A percentile compares a stretch with the other conserved stretches of the same genome.
Conservation (phyloP, 805 yeast species). For the Zygosaccharomyces kombuchaensis region DNA sequence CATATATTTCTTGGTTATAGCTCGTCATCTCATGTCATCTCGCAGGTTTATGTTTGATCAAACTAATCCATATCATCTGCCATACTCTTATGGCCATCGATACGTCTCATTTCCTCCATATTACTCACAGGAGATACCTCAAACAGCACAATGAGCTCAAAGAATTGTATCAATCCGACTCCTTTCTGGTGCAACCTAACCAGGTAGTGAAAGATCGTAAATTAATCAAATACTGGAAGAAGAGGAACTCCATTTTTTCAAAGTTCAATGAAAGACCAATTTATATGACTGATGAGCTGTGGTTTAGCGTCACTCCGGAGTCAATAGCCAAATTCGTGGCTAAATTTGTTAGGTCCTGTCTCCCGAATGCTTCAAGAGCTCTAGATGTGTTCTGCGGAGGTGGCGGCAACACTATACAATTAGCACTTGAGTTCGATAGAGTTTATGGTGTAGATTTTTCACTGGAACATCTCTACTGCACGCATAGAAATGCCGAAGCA, state of each 20-base stretch:
- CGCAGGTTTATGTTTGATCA: background rate
- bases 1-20: background rate
- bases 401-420: constrained; percentile 80
- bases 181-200: constrained; percentile 18
- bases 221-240: constrained; percentile 53
- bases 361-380: constrained; percentile 45
- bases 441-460: constrained; percentile 64
- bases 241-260: constrained; percentile 57
- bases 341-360: constrained; percentile 45
- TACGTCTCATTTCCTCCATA: constrained; percentile 18
- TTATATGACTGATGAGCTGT: constrained; percentile 62
- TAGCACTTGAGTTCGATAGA: constrained; percentile 52
- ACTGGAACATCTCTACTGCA: constrained; percentile 57
- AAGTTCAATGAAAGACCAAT: constrained; percentile 60
- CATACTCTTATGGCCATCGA: background rate
- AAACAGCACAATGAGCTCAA: constrained; percentile 20
- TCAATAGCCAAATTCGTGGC: constrained; percentile 58
- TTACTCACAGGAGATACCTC: constrained; percentile 18
- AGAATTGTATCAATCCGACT: constrained; percentile 13
- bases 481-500: constrained; percentile 58
- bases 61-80: background rate
- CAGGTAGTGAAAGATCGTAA: constrained; percentile 13
- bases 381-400: constrained; percentile 82
- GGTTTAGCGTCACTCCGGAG: constrained; percentile 91
- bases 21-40: constrained; percentile 4